These are phyloP conservation scores for Peronospora farinosa DNA, from an alignment of 352 stramenopile species.

Conservation along the genomic window DNA sequence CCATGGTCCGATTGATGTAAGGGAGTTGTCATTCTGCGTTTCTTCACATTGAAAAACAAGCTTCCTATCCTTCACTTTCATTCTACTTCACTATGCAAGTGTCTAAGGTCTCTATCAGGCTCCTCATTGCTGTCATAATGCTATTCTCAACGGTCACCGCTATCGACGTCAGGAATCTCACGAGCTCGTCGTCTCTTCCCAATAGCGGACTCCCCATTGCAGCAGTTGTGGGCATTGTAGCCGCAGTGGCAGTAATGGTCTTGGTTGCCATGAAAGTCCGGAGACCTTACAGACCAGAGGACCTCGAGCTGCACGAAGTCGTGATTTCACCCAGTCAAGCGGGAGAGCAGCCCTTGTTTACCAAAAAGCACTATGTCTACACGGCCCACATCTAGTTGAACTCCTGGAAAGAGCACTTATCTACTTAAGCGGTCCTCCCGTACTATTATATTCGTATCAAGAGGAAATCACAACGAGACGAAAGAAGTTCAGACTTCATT, in stretches of 20 bases:
- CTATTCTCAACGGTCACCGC: slow-evolving; percentile 11
- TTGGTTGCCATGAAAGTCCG: slow-evolving; percentile 22
- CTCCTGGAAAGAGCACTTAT: neutral
- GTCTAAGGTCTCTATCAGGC: slow-evolving; percentile 9
- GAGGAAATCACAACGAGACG: no score
- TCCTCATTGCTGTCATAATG: slow-evolving; percentile 9
- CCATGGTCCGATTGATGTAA: slow-evolving; percentile 9
- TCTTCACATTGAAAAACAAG: slow-evolving; percentile 18
- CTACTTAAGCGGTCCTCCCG: no score
- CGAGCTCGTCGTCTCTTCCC: neutral
- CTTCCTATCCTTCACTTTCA: neutral
- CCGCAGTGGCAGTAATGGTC: slow-evolving; percentile 18
- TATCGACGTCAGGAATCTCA: slow-evolving; percentile 10
- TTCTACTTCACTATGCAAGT: slow-evolving; percentile 18
- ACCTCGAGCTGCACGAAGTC: slow-evolving; percentile 31
- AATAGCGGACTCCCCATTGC: slow-evolving; percentile 2
- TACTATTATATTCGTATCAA: no score
- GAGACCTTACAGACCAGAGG: slow-evolving; percentile 12
- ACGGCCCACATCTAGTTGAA: slow-evolving; percentile 42
- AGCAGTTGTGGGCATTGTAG: slow-evolving; percentile 15
- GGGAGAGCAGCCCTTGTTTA: slow-evolving; percentile 23
- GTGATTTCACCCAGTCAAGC: slow-evolving; percentile 40
- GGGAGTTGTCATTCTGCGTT: slow-evolving; percentile 25
- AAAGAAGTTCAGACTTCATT: no score
- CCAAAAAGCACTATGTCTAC: slow-evolving; percentile 43